Percentiles rank a stretch among this genome's conserved stretches.
Evolutionary conservation across 202 grass and related monocot species (phyloP).

Genomic region (Panicum hallii): DNA sequence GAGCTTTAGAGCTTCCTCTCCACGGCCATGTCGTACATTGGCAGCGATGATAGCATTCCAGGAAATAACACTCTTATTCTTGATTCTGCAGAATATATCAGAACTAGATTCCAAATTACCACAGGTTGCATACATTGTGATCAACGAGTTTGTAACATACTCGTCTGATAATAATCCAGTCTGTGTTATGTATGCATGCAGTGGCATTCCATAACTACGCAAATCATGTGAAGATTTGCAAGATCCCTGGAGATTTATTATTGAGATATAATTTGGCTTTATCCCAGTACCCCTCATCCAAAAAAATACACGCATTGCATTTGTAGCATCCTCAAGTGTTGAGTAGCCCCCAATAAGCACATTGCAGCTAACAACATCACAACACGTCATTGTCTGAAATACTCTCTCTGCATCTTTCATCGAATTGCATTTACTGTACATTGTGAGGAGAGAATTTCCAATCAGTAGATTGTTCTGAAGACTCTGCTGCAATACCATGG

Average conservation of each 20-base stretch:
- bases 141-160: conserved; percentile 75
- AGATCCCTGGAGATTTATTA: conserved; percentile 73
- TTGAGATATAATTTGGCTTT: conserved; percentile 70
- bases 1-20: conserved; percentile 77
- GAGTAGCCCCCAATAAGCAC: conserved; percentile 70
- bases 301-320: conserved; percentile 63
- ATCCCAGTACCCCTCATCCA: conserved; percentile 63
- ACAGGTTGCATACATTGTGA: conserved; percentile 87
- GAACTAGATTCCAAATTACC: conserved; percentile 68
- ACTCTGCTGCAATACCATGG: conserved; percentile 52
- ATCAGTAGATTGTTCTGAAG: conserved; percentile 59
- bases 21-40: conserved; percentile 63
- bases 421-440: conserved; percentile 76
- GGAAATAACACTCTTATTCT: conserved; percentile 58
- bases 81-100: conserved; percentile 61
- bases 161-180: conserved; percentile 68
- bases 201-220: conserved; percentile 51
- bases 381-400: conserved; percentile 57
- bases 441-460: conserved; percentile 63
- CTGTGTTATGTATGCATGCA: conserved; percentile 70
- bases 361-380: conserved; percentile 74
- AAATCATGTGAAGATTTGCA: conserved; percentile 48
- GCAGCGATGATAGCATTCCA: conserved; percentile 81
- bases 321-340: conserved; percentile 46
- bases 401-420: conserved; percentile 61